Evolutionary conservation across 2,329 filamentous ascomycete genomes (phyloP).

Genomic region (Colletotrichum sp.): DNA sequence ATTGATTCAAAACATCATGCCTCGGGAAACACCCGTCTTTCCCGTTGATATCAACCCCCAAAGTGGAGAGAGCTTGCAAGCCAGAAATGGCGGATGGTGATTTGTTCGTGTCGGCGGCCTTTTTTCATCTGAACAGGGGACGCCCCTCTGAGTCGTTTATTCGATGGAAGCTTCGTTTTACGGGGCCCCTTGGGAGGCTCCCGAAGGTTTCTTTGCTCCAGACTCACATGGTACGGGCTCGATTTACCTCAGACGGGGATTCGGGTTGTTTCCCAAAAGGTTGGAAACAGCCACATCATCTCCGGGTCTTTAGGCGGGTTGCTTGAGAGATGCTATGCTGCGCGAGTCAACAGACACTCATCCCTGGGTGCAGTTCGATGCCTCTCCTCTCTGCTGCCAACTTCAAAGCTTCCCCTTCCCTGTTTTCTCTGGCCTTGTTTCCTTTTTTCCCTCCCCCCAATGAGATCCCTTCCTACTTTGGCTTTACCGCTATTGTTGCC

Average conservation of each 20-base stretch:
- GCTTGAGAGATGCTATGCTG: neutral
- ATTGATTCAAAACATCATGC: neutral
- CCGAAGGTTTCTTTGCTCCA: neutral
- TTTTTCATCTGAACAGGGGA: neutral
- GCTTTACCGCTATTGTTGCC: neutral
- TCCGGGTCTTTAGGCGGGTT: neutral
- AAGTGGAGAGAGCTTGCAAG: neutral
- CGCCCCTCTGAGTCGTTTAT: neutral
- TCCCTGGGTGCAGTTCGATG: neutral
- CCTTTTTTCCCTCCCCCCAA: neutral
- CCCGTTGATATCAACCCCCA: neutral
- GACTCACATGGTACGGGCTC: neutral
- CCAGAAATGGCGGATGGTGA: neutral
- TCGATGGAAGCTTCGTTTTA: neutral
- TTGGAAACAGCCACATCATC: neutral
- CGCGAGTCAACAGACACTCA: neutral
- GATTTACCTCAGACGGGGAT: neutral
- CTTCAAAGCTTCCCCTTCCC: constrained; percentile 3
- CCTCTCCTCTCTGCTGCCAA: neutral
- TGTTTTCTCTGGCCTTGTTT: neutral
- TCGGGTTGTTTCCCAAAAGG: neutral
- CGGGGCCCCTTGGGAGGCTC: neutral
- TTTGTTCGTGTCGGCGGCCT: neutral
- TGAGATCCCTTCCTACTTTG: neutral
- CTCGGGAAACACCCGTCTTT: neutral